These are phyloP conservation scores for Filosporella fistucella DNA, from an alignment of 495 filamentous ascomycete genomes.

Conservation along the genomic window DNA sequence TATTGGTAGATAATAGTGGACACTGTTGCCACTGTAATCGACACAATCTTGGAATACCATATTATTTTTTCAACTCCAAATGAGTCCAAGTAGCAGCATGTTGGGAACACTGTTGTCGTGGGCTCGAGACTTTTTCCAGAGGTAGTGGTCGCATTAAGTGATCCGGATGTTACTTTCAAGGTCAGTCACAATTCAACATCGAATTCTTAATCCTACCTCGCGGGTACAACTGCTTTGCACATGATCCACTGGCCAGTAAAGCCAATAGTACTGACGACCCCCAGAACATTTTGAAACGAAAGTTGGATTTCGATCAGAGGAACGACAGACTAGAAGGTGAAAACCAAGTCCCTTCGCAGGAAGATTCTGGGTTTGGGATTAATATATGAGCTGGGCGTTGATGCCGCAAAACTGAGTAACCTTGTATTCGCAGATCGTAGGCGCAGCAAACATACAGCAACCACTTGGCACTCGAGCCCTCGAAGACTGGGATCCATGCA, in stretches of 20 bases:
- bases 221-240: background rate
- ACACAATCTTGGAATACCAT: background rate
- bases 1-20: constrained; percentile 1
- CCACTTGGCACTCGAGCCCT: too few species aligned
- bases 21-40: constrained; percentile 1
- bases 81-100: background rate
- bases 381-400: too few species aligned
- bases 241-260: background rate
- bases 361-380: too few species aligned
- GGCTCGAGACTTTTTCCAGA: background rate
- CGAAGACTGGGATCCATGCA: too few species aligned
- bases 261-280: background rate
- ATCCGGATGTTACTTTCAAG: background rate
- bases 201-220: background rate
- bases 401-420: too few species aligned
- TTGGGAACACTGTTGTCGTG: background rate
- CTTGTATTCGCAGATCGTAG: too few species aligned
- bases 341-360: too few species aligned
- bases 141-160: background rate
- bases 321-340: too few species aligned
- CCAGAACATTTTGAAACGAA: background rate
- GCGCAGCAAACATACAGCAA: too few species aligned
- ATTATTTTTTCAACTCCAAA: background rate
- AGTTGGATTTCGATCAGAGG: too few species aligned
- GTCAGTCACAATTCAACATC: background rate